These are phyloP conservation scores for Reutealis trisperma DNA, from an alignment of 345 rosid genomes.

Conservation along the genomic window DNA sequence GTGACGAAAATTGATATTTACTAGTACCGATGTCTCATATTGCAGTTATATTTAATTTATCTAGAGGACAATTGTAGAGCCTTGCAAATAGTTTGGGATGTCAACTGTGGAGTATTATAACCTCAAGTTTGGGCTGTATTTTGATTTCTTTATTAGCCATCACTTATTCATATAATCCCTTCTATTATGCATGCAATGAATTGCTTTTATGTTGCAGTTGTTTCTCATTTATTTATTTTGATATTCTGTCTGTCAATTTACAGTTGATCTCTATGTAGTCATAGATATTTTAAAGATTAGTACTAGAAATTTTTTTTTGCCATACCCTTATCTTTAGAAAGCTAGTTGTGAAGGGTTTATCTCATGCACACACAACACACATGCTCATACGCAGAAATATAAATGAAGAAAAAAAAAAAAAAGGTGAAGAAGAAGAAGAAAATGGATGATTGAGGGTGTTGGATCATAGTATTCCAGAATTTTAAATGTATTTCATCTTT, in stretches of 20 bases:
- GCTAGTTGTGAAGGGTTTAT: neutral
- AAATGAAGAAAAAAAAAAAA: neutral
- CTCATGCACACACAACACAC: neutral
- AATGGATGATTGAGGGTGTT: neutral
- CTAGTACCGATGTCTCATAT: neutral
- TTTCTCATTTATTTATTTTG: neutral
- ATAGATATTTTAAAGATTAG: neutral
- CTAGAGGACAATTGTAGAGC: neutral
- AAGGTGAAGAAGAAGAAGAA: neutral
- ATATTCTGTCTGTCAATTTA: neutral
- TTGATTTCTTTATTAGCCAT: neutral
- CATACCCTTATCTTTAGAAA: neutral
- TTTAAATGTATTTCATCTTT: neutral
- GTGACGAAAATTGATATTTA: neutral
- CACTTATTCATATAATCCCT: neutral
- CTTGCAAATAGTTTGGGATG: neutral
- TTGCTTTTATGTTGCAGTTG: neutral
- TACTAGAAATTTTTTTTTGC: neutral
- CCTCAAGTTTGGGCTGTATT: neutral
- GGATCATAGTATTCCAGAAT: neutral
- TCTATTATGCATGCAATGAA: neutral
- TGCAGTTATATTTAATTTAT: neutral
- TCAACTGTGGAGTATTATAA: neutral
- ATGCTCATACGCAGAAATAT: too few relatives aligned
- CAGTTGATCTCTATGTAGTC: neutral